Base-by-base conservation (phyloP, 2,329 filamentous ascomycete genomes). In the Amesomyces nigricolor region DNA sequence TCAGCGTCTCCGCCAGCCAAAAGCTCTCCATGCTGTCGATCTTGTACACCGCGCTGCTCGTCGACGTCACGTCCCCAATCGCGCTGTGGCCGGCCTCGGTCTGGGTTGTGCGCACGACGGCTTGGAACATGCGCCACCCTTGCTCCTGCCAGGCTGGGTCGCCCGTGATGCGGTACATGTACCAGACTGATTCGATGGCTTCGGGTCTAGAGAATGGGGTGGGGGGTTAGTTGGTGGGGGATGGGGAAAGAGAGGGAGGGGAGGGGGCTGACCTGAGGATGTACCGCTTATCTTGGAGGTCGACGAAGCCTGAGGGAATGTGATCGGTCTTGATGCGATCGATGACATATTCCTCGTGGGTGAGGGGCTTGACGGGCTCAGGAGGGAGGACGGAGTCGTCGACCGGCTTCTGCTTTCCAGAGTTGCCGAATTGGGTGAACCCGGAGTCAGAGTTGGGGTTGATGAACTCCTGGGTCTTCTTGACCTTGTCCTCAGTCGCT, bases 131-230 rank as follows among this genome's bases (percentile, higher is more conserved):
- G 48, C 77, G 75, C 91, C 91, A 96, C 14, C 89, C 91, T 62
- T 87, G 86, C 29, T 95, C 89, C 67, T 87, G 86, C 78, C 89
- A 90, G 4, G 72, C 70, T 1, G 78, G 72, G 61, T 94, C 87
- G 47, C 89, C 91, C 0, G 89, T 95, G 70, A 95, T 89, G 66
- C 91, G 88, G 73, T 95, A 94, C 76, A 95, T 86, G 72, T 91
- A 88, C 79, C 90, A 95, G 13, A 95, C 84, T 0, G 86, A 90
- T 66, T 95, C 90, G 63, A 95, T 91, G 0, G 88, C 89, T 74
- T 95, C 90, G 17, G 89, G 89, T 19, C 87, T 88, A 60, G 3
- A 22, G 6, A 17, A 43, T n/a, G 14, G 35, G 29, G 47, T 10
- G 16, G 43, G 26, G 47, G 10, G 13, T 26, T 26, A 26, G 22